Conservation (phyloP, 108 stramenopile genomes). For the Discostella stelligeroides region DNA sequence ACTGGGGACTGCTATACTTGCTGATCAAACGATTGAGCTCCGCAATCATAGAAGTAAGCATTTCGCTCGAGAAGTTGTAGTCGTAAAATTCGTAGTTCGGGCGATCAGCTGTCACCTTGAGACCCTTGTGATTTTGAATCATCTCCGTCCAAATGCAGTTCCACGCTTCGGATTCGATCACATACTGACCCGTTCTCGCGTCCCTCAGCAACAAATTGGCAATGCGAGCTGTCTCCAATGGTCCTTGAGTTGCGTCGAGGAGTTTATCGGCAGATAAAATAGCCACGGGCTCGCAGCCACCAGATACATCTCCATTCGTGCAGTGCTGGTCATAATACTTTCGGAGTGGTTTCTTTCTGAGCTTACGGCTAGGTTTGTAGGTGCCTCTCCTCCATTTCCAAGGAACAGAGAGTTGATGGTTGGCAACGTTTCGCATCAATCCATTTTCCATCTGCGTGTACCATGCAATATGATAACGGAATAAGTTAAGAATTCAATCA, state of each 20-base stretch:
- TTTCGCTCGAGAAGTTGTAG: constrained; percentile 10
- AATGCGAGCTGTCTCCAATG: constrained; percentile 25
- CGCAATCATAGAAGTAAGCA: constrained; percentile 30
- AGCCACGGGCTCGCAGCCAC: constrained; percentile 44
- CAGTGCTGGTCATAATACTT: constrained; percentile 41
- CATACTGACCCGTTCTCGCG: constrained; percentile 23
- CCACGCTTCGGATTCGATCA: constrained; percentile 47
- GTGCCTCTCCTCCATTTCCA: too few relatives aligned
- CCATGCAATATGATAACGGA: too few relatives aligned
- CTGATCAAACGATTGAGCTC: constrained; percentile 27
- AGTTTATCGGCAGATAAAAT: constrained; percentile 46
- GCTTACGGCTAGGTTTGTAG: too few relatives aligned
- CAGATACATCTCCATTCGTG: constrained; percentile 29
- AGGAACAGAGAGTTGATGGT: too few relatives aligned
- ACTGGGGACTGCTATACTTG: constrained; percentile 22
- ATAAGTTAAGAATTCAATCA: too few relatives aligned
- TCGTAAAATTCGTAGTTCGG: neutral
- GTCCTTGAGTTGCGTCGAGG: constrained; percentile 13
- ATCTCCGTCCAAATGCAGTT: constrained; percentile 43
- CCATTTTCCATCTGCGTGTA: too few relatives aligned
- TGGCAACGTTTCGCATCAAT: too few relatives aligned
- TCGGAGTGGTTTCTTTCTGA: too few relatives aligned
- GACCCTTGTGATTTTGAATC: constrained; percentile 31
- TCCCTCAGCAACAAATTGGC: constrained; percentile 17
- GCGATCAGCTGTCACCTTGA: constrained; percentile 18